Conservation (phyloP, 139 green algal species). For the Chlorella sp. region DNA sequence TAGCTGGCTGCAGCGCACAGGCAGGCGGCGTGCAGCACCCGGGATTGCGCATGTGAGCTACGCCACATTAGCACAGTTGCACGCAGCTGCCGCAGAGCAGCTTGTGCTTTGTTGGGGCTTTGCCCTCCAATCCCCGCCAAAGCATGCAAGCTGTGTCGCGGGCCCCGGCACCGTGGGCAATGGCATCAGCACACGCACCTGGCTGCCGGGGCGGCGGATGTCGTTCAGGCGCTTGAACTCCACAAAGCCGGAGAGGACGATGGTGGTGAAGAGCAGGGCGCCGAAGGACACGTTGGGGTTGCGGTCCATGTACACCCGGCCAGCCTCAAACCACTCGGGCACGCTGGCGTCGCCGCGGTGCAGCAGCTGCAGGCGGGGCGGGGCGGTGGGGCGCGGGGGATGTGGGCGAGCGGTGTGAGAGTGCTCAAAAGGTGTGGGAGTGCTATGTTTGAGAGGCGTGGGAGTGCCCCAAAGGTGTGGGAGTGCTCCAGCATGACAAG, state of each 20-base stretch:
- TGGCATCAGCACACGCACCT: slow-evolving; percentile 54
- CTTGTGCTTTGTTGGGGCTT: too few species aligned
- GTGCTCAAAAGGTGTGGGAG: background rate
- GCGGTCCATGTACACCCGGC: slow-evolving; percentile 73
- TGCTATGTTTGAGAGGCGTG: too few species aligned
- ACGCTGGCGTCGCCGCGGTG: slow-evolving; percentile 47
- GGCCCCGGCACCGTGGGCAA: too few species aligned
- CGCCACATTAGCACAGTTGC: too few species aligned
- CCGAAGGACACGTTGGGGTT: slow-evolving; percentile 73
- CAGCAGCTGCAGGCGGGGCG: slow-evolving; percentile 8
- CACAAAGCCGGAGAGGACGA: slow-evolving; percentile 78
- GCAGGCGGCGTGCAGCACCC: too few species aligned
- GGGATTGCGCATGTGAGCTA: too few species aligned
- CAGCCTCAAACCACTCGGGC: slow-evolving; percentile 81
- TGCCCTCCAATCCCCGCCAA: too few species aligned
- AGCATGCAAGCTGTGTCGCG: too few species aligned
- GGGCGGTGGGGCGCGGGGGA: background rate
- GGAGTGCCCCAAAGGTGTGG: background rate
- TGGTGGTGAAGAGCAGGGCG: slow-evolving; percentile 68
- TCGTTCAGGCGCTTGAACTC: slow-evolving; percentile 86
- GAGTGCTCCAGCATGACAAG: background rate
- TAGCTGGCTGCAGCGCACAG: background rate
- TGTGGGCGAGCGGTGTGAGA: too few species aligned
- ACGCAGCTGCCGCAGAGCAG: too few species aligned
- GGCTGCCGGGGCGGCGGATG: slow-evolving; percentile 85